These are phyloP conservation scores for Aspergillus proliferans DNA, from an alignment of 2,329 filamentous ascomycete genomes.

Conservation along the genomic window DNA sequence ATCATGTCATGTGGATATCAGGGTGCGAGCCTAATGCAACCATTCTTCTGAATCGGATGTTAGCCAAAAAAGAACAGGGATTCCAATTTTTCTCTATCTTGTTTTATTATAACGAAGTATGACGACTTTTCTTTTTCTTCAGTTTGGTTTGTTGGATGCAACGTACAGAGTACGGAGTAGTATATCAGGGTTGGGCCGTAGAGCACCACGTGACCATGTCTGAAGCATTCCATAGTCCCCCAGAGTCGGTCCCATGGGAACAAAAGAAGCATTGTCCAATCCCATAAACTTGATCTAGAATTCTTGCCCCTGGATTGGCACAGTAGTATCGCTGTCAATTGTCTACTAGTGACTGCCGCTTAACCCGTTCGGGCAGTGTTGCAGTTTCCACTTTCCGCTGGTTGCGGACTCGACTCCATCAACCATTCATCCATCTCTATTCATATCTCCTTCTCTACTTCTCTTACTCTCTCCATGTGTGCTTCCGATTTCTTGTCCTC, in stretches of 20 bases:
- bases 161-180: background rate
- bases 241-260: too few relatives aligned
- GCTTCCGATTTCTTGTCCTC: background rate
- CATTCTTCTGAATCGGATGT: slow-evolving; percentile 31
- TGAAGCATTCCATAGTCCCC: too few relatives aligned
- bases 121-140: slow-evolving; percentile 24
- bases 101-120: slow-evolving; percentile 33
- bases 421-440: background rate
- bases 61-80: slow-evolving; percentile 27
- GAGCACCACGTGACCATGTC: too few relatives aligned
- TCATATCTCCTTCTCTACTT: background rate
- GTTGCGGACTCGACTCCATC: background rate
- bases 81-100: slow-evolving; percentile 21
- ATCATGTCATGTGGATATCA: slow-evolving; percentile 19
- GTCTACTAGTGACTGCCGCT: background rate
- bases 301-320: too few relatives aligned
- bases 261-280: too few relatives aligned
- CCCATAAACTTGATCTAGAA: too few relatives aligned
- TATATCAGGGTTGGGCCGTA: too few relatives aligned
- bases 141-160: background rate
- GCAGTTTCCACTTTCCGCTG: background rate
- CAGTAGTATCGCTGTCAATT: too few relatives aligned
- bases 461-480: background rate
- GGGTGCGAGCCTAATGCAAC: slow-evolving; percentile 32
- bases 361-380: background rate